Evolutionary conservation across 257 asterid genomes (phyloP).

Genomic region (Leonotis leonurus): DNA sequence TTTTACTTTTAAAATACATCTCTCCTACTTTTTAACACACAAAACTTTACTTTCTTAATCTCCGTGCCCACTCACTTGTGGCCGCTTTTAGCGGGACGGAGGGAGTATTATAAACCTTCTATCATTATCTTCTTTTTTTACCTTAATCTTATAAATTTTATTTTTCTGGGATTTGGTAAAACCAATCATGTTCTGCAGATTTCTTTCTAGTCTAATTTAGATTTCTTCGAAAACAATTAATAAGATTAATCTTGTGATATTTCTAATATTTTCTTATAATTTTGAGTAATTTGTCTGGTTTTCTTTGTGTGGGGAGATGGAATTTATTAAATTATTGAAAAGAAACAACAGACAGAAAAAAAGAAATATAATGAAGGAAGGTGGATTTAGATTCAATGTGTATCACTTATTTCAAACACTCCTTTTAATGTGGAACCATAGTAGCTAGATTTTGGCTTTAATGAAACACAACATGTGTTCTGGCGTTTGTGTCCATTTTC

Average conservation of each 20-base stretch:
- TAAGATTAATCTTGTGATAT: too few species aligned
- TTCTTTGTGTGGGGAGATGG: too few species aligned
- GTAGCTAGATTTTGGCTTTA: constrained; percentile 1
- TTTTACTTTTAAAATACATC: too few species aligned
- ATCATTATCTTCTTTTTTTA: background rate
- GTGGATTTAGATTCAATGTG: background rate
- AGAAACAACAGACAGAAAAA: background rate
- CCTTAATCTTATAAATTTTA: too few species aligned
- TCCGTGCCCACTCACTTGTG: too few species aligned
- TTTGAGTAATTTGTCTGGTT: too few species aligned
- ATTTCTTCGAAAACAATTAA: too few species aligned
- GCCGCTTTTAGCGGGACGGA: too few species aligned
- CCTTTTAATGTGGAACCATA: constrained; percentile 13
- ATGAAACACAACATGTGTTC: background rate
- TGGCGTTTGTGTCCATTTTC: too few species aligned
- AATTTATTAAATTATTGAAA: background rate
- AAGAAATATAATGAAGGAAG: background rate
- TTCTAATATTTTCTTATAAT: too few species aligned
- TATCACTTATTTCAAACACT: constrained; percentile 8
- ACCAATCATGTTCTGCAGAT: background rate
- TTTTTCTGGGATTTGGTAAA: background rate
- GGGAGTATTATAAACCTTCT: constrained; percentile 2
- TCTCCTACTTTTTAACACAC: too few species aligned
- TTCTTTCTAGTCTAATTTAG: background rate
- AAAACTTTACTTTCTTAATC: too few species aligned